These are phyloP conservation scores for Pancytospora philotis DNA, from an alignment of 371 early-diverging fungal species.

Conservation along the genomic window DNA sequence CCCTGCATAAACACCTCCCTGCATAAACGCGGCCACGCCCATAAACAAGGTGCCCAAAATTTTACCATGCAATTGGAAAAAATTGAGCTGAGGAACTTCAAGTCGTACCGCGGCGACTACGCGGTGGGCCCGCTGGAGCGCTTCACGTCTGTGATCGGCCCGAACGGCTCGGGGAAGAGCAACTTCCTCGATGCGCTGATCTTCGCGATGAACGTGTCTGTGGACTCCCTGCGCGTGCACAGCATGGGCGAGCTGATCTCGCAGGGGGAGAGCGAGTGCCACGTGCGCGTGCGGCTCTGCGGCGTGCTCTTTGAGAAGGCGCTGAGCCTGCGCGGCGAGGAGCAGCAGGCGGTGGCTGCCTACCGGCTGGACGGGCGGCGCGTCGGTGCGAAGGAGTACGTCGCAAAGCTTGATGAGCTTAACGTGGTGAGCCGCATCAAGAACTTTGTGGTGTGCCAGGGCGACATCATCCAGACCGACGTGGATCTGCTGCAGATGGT, in stretches of 20 bases:
- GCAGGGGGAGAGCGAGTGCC: constrained; percentile 58
- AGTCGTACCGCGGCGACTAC: constrained; percentile 82
- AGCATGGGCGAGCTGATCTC: constrained; percentile 72
- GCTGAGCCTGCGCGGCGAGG: not conserved
- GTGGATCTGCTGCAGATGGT: constrained; percentile 79
- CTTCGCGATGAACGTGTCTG: constrained; percentile 84
- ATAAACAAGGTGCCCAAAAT: too few relatives aligned
- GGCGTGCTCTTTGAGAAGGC: not conserved
- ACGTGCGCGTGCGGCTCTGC: constrained; percentile 65
- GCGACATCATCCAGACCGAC: constrained; percentile 86
- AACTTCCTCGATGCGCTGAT: constrained; percentile 96
- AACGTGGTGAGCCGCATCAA: constrained; percentile 80
- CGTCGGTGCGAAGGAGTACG: constrained; percentile 67
- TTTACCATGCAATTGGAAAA: too few relatives aligned
- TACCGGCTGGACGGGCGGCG: constrained; percentile 70
- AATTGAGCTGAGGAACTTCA: constrained; percentile 91
- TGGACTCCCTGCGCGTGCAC: constrained; percentile 71
- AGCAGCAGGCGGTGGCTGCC: not conserved
- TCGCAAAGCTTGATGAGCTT: constrained; percentile 67
- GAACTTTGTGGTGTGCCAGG: constrained; percentile 96
- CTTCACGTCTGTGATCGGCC: constrained; percentile 92
- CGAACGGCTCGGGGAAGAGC: constrained; percentile 96
- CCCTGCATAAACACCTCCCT: too few relatives aligned
- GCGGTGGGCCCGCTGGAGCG: constrained; percentile 81
- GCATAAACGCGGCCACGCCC: too few relatives aligned